These are phyloP conservation scores for Acanthamoeba sp. DNA, from an alignment of 208 protist genomes.

Conservation along the genomic window DNA sequence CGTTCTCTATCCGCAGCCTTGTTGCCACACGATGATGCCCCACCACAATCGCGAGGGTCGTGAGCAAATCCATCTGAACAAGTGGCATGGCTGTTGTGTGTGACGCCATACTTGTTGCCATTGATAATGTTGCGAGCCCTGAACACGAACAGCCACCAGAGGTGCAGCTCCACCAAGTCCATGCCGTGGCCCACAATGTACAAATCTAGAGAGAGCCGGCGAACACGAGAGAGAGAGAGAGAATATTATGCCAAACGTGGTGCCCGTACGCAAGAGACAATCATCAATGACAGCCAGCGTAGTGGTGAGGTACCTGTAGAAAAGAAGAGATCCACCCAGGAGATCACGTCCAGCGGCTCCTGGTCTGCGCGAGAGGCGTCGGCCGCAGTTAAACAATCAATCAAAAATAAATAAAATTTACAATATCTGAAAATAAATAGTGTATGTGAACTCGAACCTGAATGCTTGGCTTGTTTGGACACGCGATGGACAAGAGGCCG, in stretches of 20 bases:
- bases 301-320: not conserved
- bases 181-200: not conserved
- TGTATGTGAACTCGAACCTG: not conserved
- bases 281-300: too few relatives aligned
- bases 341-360: not conserved
- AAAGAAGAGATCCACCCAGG: conserved; percentile 23
- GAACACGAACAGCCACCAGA: conserved; percentile 17
- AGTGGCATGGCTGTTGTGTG: too few relatives aligned
- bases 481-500: not conserved
- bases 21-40: not conserved
- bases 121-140: not conserved
- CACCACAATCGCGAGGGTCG: not conserved
- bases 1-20: not conserved
- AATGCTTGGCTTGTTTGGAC: not conserved
- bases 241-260: too few relatives aligned
- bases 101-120: not conserved
- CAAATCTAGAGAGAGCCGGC: not conserved
- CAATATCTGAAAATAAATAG: not conserved
- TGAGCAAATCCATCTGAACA: too few relatives aligned
- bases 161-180: conserved; percentile 5
- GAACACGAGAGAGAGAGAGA: too few relatives aligned
- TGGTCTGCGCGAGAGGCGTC: not conserved
- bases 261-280: too few relatives aligned
- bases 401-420: too few relatives aligned
- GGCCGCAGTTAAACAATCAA: too few relatives aligned